These are phyloP conservation scores for Paraglomus occultum DNA, from an alignment of 192 early-diverging fungal genomes.

Conservation along the genomic window DNA sequence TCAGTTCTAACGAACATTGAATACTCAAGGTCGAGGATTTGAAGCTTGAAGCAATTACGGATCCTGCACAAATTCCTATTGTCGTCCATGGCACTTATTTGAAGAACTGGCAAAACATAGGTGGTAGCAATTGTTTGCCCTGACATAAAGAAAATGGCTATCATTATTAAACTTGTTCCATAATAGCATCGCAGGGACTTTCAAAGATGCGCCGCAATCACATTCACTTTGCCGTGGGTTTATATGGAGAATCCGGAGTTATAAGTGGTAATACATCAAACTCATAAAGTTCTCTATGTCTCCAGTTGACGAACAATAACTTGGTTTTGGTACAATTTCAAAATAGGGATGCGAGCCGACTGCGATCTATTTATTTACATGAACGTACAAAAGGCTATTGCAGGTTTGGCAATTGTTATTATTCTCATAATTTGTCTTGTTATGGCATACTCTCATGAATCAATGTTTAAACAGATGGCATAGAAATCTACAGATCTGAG, in stretches of 20 bases:
- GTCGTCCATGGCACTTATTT: slow-evolving; percentile 74
- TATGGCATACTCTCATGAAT: too few relatives aligned
- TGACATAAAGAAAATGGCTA: too few relatives aligned
- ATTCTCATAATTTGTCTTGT: background rate
- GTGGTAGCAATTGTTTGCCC: too few relatives aligned
- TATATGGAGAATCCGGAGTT: slow-evolving; percentile 63
- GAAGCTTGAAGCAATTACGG: slow-evolving; percentile 45
- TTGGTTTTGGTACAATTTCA: background rate
- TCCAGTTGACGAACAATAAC: background rate
- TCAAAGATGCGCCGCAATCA: slow-evolving; percentile 81
- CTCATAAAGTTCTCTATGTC: background rate
- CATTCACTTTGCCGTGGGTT: slow-evolving; percentile 84
- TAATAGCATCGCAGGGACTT: slow-evolving; percentile 59
- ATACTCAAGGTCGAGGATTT: slow-evolving; percentile 42
- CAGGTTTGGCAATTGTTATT: slow-evolving; percentile 41
- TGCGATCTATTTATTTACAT: slow-evolving; percentile 80
- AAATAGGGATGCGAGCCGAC: slow-evolving; percentile 61
- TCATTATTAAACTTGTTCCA: too few relatives aligned
- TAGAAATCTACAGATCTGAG: slow-evolving; percentile 70
- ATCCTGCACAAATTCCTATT: slow-evolving; percentile 43
- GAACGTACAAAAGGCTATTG: slow-evolving; percentile 64
- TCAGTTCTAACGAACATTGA: slow-evolving; percentile 3
- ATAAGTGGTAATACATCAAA: slow-evolving; percentile 55
- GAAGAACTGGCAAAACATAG: slow-evolving; percentile 51
- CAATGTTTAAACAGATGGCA: too few relatives aligned